Evolutionary conservation across 202 grass and related monocot genomes (phyloP).

Genomic region (Zizania palustris): DNA sequence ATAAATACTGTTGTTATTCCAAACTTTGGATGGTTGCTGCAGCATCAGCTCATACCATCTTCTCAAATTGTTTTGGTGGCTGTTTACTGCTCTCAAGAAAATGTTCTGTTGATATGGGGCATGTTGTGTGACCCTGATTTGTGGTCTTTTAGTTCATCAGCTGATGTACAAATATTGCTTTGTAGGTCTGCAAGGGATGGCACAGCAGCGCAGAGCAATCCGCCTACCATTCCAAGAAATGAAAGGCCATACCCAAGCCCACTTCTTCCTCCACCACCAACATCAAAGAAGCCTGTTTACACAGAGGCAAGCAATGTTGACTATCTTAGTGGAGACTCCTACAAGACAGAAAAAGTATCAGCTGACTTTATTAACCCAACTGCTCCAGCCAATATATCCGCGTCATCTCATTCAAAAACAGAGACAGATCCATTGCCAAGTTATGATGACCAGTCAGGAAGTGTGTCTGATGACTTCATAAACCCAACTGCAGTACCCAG

Average conservation of each 20-base stretch:
- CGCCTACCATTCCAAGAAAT: slow-evolving; percentile 46
- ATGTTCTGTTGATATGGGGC: neutral
- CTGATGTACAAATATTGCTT: slow-evolving; percentile 35
- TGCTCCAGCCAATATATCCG: slow-evolving; percentile 43
- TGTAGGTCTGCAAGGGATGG: slow-evolving; percentile 69
- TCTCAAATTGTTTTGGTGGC: neutral
- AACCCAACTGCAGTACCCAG: slow-evolving; percentile 59
- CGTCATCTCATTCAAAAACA: slow-evolving; percentile 41
- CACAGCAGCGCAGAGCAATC: slow-evolving; percentile 36
- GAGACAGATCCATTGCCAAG: slow-evolving; percentile 34
- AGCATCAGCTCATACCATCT: slow-evolving; percentile 14
- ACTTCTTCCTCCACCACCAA: slow-evolving; percentile 64
- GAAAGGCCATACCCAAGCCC: slow-evolving; percentile 54
- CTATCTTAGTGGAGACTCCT: slow-evolving; percentile 70
- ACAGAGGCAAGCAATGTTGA: slow-evolving; percentile 53
- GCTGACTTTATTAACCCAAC: slow-evolving; percentile 62
- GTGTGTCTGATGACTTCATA: slow-evolving; percentile 51
- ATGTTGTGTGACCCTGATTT: slow-evolving; percentile 6
- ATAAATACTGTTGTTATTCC: slow-evolving; percentile 29
- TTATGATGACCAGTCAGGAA: slow-evolving; percentile 34
- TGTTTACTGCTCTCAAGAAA: neutral
- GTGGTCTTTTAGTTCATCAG: slow-evolving; percentile 12
- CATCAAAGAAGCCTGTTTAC: slow-evolving; percentile 59
- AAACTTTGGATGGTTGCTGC: slow-evolving; percentile 16
- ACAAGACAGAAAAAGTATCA: slow-evolving; percentile 55